Conservation (phyloP, 2,329 filamentous ascomycete species). For the Fusarium sarcochroum region DNA sequence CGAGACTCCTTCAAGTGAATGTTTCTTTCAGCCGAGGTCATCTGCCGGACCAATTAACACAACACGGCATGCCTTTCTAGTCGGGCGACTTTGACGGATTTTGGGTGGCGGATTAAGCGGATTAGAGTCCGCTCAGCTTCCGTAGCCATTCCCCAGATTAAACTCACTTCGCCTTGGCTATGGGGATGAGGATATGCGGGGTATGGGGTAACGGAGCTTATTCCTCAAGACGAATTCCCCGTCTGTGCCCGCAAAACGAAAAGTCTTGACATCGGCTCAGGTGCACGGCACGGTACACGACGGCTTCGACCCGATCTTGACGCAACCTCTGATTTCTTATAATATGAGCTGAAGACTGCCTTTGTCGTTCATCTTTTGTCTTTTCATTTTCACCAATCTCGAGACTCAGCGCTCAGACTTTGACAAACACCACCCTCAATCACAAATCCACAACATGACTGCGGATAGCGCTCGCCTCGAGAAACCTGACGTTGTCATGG, state of each 20-base stretch:
- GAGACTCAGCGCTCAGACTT: not conserved
- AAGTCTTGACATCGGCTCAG: not conserved
- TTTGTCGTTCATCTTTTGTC: not conserved
- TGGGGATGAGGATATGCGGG: not conserved
- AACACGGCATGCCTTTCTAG: not conserved
- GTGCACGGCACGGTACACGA: not conserved
- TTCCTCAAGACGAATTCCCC: not conserved
- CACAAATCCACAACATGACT: not conserved
- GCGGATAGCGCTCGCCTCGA: slow-evolving; percentile 12
- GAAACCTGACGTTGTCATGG: slow-evolving; percentile 45
- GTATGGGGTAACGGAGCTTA: slow-evolving; percentile 1
- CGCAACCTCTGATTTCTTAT: not conserved
- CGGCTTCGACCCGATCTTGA: not conserved
- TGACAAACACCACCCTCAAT: not conserved
- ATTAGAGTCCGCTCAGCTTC: not conserved
- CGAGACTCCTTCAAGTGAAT: not conserved
- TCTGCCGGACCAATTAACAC: not conserved
- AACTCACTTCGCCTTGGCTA: not conserved
- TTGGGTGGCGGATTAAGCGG: not conserved
- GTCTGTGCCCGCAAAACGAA: not conserved
- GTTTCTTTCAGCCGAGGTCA: not conserved
- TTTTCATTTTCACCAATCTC: not conserved
- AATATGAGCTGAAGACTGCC: not conserved
- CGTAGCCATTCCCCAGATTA: not conserved
- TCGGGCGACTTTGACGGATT: not conserved